Conservation (phyloP, 257 asterid species). For the Scutellaria barbata region DNA sequence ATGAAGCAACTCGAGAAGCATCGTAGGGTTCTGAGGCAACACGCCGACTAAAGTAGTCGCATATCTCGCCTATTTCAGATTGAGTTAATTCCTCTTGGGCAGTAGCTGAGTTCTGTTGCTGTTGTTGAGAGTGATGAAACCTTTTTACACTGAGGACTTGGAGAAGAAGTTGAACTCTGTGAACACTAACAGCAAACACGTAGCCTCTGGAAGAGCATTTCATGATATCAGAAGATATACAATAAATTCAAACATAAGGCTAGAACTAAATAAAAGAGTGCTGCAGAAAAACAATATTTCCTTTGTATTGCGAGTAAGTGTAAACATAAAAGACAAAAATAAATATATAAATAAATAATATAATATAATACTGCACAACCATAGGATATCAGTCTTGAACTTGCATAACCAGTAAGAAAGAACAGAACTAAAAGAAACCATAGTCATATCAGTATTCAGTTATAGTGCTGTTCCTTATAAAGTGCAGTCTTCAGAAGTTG, state of each 20-base stretch:
- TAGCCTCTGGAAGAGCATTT: slow-evolving; percentile 71
- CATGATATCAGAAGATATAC: slow-evolving; percentile 31
- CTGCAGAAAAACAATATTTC: not conserved
- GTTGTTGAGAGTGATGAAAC: slow-evolving; percentile 92
- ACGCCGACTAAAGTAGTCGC: slow-evolving; percentile 98
- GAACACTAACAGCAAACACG: slow-evolving; percentile 98
- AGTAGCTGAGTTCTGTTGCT: slow-evolving; percentile 76
- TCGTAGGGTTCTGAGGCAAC: slow-evolving; percentile 99
- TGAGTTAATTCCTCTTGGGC: slow-evolving; percentile 92
- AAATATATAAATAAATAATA: not conserved
- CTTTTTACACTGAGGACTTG: slow-evolving; percentile 96
- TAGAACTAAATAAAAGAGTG: slow-evolving; percentile 12
- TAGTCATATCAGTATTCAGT: too few relatives aligned
- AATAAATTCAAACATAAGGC: slow-evolving; percentile 28
- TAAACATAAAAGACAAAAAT: not conserved
- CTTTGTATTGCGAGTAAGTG: not conserved
- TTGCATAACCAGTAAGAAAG: too few relatives aligned
- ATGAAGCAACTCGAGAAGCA: slow-evolving; percentile 98
- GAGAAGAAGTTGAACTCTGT: slow-evolving; percentile 98
- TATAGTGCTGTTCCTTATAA: too few relatives aligned
- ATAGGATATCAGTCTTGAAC: not conserved
- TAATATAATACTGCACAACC: not conserved
- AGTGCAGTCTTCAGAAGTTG: not conserved
- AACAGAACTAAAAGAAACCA: not conserved
- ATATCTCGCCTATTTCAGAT: slow-evolving; percentile 93